Evolutionary conservation across 768 basidiomycete species (phyloP), one percentile per base, ranked within the genome.

Genomic region (Pisolithus tinctorius): DNA sequence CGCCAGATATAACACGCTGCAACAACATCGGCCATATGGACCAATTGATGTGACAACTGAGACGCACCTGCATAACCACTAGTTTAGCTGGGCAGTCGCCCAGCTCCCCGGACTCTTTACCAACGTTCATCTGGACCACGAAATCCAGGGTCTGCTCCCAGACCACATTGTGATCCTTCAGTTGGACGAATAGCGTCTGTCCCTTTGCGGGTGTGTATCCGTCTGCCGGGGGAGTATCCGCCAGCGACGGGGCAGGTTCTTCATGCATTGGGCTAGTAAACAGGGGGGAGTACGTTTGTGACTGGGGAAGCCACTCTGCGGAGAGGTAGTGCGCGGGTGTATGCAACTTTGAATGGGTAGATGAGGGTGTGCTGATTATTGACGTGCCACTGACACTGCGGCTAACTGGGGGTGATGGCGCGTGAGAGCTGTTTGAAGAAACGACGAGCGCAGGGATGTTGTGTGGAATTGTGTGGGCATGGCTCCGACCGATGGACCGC

Each of bases 91-190:
- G 78, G 59, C 74, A 69, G 26, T 79, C n/a, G 76, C 74, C 39
- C 4, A 91, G 70, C 39, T 70, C 69, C 26, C 55, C 60, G 23
- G 67, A 66, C 45, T 80, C 74, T 38, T 83, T 74, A 44, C 82
- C 77, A 7, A 89, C 72, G 53, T 79, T 77, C 66, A 80, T 74
- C 54, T 83, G 79, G 13, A 88, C 73, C 3, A 80, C 68, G 5
- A 81, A 73, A 36, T 77, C 73, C 17, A 89, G 70, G 0, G 72
- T 67, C 48, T 81, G 74, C 6, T 78, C 76, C 84, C 85, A 91
- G 9, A 65, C 62, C 11, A 84, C 80, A 7, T 74, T 74, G 59
- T 90, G 87, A 29, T 84, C 83, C 60, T 74, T 75, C 29, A 91
- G 76, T 31, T 71, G 73, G 29, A 76, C 68, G 58, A 77, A 87